Conservation (phyloP, 2,329 filamentous ascomycete genomes). For the Alternaria arbusti region DNA sequence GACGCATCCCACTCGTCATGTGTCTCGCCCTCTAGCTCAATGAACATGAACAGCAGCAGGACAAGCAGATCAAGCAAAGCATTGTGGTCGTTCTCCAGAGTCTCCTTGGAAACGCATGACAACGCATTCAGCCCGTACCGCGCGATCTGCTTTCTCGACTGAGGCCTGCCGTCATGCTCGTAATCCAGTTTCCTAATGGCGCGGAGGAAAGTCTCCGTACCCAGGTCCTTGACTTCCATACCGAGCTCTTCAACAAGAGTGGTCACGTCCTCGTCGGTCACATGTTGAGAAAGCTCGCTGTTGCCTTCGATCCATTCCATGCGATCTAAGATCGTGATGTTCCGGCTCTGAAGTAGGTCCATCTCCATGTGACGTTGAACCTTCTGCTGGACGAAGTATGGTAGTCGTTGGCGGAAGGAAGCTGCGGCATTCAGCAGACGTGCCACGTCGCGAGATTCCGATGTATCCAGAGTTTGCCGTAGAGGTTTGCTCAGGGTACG, state of each 20-base stretch:
- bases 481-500: constrained; percentile 28
- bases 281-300: constrained; percentile 76
- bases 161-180: constrained; percentile 44
- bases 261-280: constrained; percentile 75
- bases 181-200: constrained; percentile 58
- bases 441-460: constrained; percentile 59
- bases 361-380: constrained; percentile 71
- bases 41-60: constrained; percentile 77
- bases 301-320: constrained; percentile 81
- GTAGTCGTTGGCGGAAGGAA: constrained; percentile 72
- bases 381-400: constrained; percentile 71
- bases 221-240: constrained; percentile 53
- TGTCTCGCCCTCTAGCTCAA: constrained; percentile 73
- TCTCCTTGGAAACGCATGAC: constrained; percentile 80
- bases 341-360: constrained; percentile 77
- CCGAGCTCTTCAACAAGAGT: constrained; percentile 67
- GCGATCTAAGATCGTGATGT: constrained; percentile 64
- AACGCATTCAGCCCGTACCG: constrained; percentile 78
- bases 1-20: constrained; percentile 68
- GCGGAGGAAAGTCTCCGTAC: constrained; percentile 60
- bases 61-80: constrained; percentile 83
- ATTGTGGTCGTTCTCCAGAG: constrained; percentile 72
- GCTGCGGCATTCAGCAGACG: constrained; percentile 73
- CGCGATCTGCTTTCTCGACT: constrained; percentile 62
- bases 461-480: constrained; percentile 39